A percentile compares a stretch with the other conserved stretches of the same genome.
Conservation (phyloP, 805 yeast genomes). For the Kazachstania taianensis region DNA sequence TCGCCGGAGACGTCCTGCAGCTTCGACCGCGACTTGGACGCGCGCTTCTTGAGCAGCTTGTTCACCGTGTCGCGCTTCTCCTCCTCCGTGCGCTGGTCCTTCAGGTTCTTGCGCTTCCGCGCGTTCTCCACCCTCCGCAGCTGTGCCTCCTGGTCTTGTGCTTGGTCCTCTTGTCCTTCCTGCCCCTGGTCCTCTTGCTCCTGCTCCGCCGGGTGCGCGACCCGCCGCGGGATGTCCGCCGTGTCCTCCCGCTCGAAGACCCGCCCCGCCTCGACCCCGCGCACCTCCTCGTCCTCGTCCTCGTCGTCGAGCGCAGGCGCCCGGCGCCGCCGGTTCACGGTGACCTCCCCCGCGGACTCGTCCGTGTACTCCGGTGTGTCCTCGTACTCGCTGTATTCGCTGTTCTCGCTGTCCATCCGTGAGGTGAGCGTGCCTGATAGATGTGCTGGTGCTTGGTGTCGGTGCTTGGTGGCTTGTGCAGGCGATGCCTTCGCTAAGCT, state of each 20-base stretch:
- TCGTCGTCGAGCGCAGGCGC: slow-evolving; percentile 7
- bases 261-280: slow-evolving; percentile 3
- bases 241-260: slow-evolving; percentile 4
- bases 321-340: neutral
- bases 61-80: slow-evolving; percentile 89
- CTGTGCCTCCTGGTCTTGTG: slow-evolving; percentile 75
- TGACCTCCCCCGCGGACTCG: neutral
- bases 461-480: too few relatives aligned
- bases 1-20: slow-evolving; percentile 11
- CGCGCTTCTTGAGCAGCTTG: slow-evolving; percentile 73
- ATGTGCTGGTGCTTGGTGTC: too few relatives aligned
- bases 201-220: too few relatives aligned
- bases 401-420: too few relatives aligned
- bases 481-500: too few relatives aligned
- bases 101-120: slow-evolving; percentile 75
- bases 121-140: slow-evolving; percentile 79
- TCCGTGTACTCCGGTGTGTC: slow-evolving; percentile 6
- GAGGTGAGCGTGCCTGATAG: too few relatives aligned
- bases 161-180: slow-evolving; percentile 22
- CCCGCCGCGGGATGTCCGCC: slow-evolving; percentile 7
- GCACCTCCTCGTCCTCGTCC: slow-evolving; percentile 15
- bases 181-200: slow-evolving; percentile 16
- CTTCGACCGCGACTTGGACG: slow-evolving; percentile 50
- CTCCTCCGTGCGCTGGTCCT: slow-evolving; percentile 75
- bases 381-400: slow-evolving; percentile 8